Evolutionary conservation across 1,284 basidiomycete genomes (phyloP).

Genomic region (Heliocybe sulcata): DNA sequence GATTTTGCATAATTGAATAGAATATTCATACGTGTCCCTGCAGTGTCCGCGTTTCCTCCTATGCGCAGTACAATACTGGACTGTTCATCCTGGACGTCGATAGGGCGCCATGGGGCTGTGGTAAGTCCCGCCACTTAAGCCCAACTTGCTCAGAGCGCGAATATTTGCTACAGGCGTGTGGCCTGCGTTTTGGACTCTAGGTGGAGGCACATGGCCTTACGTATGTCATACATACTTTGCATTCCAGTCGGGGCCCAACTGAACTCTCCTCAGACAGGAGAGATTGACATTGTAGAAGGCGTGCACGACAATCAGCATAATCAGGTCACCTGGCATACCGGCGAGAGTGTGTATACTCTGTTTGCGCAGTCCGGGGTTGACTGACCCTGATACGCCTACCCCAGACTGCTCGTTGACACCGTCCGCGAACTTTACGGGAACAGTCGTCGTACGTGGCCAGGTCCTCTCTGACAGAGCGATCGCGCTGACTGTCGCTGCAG

Average conservation of each 20-base stretch:
- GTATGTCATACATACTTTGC: conserved; percentile 23
- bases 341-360: conserved; percentile 29
- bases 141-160: neutral
- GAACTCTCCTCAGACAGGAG: conserved; percentile 42
- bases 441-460: conserved; percentile 36
- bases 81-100: conserved; percentile 66
- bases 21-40: neutral
- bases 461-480: too few relatives aligned
- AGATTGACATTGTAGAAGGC: conserved; percentile 79
- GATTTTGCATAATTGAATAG: neutral
- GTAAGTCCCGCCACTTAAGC: conserved; percentile 25
- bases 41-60: conserved; percentile 57
- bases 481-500: conserved; percentile 14
- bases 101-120: conserved; percentile 66
- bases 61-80: conserved; percentile 51
- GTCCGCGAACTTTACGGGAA: conserved; percentile 48
- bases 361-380: neutral
- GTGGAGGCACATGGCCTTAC: conserved; percentile 46
- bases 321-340: conserved; percentile 71
- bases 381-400: neutral
- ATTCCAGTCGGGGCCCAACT: conserved; percentile 4
- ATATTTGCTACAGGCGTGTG: conserved; percentile 38
- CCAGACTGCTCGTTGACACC: conserved; percentile 38
- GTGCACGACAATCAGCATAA: conserved; percentile 74
- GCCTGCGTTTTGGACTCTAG: conserved; percentile 61